phyloP scores from a whole-genome alignment of 331 rosid species.

The Cydonia oblonga region DNA sequence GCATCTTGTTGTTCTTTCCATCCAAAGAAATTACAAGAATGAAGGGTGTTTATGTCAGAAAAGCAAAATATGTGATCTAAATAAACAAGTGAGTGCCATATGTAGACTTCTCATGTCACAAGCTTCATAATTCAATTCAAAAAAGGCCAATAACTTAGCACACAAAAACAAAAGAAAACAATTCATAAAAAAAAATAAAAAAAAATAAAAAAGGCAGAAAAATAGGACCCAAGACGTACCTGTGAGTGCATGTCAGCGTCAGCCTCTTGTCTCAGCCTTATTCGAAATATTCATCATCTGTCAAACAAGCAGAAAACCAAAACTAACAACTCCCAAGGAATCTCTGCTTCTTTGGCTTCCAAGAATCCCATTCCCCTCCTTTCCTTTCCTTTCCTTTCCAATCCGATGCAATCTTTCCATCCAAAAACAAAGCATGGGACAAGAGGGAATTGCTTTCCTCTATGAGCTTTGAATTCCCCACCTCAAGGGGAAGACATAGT shows the following conservation, averaged over 20 bases:
- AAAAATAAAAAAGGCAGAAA: conserved; percentile 2
- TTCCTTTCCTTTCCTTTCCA: conserved; percentile 28
- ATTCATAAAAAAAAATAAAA: conserved; percentile 14
- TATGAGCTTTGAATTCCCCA: conserved; percentile 20
- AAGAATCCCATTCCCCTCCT: conserved; percentile 22
- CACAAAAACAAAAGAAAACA: neutral
- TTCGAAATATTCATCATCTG: conserved; percentile 31
- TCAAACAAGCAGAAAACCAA: conserved; percentile 17
- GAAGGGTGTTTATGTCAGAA: neutral
- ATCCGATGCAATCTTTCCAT: conserved; percentile 13
- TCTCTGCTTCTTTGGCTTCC: conserved; percentile 42
- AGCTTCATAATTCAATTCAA: neutral
- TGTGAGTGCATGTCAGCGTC: conserved; percentile 42
- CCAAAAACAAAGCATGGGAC: conserved; percentile 10
- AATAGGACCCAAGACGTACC: conserved; percentile 22
- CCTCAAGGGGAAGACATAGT: conserved; percentile 19
- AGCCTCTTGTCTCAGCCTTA: conserved; percentile 21
- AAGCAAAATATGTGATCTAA: neutral
- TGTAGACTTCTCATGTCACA: neutral
- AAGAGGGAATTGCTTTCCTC: conserved; percentile 21
- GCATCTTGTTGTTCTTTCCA: neutral
- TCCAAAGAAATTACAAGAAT: neutral
- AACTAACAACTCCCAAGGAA: conserved; percentile 27
- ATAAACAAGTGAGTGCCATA: neutral
- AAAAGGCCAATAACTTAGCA: neutral